Conservation (phyloP, 1,284 basidiomycete genomes). For the Ceratobasidium sp. region DNA sequence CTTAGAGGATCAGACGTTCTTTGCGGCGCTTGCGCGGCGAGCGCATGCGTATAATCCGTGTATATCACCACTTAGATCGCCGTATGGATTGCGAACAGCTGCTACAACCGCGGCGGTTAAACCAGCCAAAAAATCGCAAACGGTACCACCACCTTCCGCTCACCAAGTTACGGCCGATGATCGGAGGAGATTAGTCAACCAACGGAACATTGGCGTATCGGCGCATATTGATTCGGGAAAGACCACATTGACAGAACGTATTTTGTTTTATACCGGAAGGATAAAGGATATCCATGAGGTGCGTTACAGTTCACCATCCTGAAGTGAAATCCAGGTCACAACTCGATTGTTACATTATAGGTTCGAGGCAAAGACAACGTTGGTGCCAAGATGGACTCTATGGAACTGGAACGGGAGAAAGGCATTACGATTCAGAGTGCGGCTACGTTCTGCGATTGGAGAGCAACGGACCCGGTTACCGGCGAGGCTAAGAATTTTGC, state of each 20-base stretch:
- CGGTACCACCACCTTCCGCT: constrained; percentile 14
- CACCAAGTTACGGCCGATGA: constrained; percentile 58
- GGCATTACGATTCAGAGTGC: constrained; percentile 99
- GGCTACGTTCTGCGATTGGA: constrained; percentile 98
- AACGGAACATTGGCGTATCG: constrained; percentile 87
- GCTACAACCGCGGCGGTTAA: constrained; percentile 39
- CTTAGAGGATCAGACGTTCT: constrained; percentile 9
- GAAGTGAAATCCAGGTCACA: background rate
- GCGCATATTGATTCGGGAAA: constrained; percentile 98
- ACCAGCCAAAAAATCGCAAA: constrained; percentile 25
- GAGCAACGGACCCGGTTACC: constrained; percentile 74
- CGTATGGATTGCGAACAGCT: constrained; percentile 21
- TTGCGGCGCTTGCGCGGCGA: constrained; percentile 40
- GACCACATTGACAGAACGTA: constrained; percentile 96
- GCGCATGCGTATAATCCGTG: constrained; percentile 13
- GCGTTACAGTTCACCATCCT: constrained; percentile 51
- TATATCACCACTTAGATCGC: background rate
- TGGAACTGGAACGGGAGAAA: constrained; percentile 99
- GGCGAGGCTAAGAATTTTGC: constrained; percentile 82
- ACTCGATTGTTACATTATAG: constrained; percentile 58
- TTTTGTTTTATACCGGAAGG: constrained; percentile 96
- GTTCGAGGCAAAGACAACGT: constrained; percentile 94
- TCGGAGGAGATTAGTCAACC: constrained; percentile 68
- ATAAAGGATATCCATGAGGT: constrained; percentile 99
- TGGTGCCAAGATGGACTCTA: constrained; percentile 99